Conservation (phyloP, 2,329 filamentous ascomycete genomes). For the Triangularia setosa region DNA sequence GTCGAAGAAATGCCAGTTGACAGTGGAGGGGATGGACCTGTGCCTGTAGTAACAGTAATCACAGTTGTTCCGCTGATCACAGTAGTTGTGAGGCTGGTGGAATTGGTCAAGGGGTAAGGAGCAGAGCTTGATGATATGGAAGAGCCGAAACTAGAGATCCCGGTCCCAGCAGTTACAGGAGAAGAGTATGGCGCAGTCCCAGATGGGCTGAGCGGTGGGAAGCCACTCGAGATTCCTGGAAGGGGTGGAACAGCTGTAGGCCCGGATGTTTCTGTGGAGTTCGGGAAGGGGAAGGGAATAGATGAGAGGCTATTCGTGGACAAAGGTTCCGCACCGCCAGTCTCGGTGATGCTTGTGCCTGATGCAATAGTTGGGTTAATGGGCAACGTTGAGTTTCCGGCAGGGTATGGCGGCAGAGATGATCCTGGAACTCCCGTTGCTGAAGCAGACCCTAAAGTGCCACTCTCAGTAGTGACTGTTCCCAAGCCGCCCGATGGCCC, state of each 20-base stretch:
- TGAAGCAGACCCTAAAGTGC: background rate
- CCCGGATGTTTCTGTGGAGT: constrained; percentile 1
- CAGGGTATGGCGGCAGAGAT: background rate
- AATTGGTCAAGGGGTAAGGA: constrained; percentile 13
- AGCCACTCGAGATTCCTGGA: background rate
- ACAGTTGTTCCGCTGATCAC: background rate
- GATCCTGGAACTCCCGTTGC: background rate
- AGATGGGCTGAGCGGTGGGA: background rate
- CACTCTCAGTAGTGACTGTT: background rate
- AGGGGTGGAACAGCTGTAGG: background rate
- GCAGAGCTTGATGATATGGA: background rate
- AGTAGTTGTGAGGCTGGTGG: background rate
- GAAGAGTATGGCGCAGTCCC: background rate
- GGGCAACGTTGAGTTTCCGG: background rate
- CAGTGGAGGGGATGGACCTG: background rate
- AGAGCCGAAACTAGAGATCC: background rate
- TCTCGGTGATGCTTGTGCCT: background rate
- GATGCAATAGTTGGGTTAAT: background rate
- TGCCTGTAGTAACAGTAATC: background rate
- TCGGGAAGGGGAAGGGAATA: background rate
- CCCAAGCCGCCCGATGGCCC: background rate
- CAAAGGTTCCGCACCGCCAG: background rate
- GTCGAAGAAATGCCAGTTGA: background rate
- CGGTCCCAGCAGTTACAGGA: background rate
- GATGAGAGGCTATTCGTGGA: background rate